Percentiles rank a stretch among this genome's conserved stretches.
Conservation (phyloP, 441 rosid genomes). For the Gossypium trilobum region DNA sequence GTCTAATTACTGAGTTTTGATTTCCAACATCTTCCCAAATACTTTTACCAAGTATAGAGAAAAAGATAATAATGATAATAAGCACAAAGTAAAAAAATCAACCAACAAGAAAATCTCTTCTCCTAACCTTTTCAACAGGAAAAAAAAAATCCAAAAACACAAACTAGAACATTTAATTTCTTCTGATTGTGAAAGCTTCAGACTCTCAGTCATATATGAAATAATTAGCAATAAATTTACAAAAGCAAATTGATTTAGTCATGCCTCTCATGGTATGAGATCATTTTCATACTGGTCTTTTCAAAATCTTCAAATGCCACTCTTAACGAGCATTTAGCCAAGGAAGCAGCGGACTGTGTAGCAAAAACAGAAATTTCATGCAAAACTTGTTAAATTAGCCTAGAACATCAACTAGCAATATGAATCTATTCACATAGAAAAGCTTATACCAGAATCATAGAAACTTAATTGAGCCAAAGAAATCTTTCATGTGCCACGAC, state of each 20-base stretch:
- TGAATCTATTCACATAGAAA: neutral
- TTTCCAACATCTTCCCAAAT: conserved; percentile 77
- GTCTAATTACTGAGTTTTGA: conserved; percentile 36
- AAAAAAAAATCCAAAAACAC: neutral
- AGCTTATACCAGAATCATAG: neutral
- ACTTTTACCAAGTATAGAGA: conserved; percentile 45
- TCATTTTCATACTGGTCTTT: conserved; percentile 28
- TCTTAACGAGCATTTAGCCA: conserved; percentile 13
- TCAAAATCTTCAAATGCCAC: conserved; percentile 17
- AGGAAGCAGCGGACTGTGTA: neutral
- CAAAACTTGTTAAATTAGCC: neutral
- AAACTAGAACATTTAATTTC: neutral
- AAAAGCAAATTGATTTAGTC: neutral
- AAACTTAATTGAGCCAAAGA: neutral
- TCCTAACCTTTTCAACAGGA: neutral
- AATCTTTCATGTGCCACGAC: neutral
- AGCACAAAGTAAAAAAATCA: neutral
- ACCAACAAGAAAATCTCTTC: neutral
- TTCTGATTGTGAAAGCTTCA: neutral
- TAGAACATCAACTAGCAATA: neutral
- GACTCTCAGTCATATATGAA: neutral
- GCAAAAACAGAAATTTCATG: neutral
- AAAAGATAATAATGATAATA: neutral
- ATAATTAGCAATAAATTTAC: neutral
- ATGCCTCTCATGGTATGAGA: conserved; percentile 75